Evolutionary conservation across 371 early-diverging fungal species (phyloP).

Genomic region (Mortierella sp.): DNA sequence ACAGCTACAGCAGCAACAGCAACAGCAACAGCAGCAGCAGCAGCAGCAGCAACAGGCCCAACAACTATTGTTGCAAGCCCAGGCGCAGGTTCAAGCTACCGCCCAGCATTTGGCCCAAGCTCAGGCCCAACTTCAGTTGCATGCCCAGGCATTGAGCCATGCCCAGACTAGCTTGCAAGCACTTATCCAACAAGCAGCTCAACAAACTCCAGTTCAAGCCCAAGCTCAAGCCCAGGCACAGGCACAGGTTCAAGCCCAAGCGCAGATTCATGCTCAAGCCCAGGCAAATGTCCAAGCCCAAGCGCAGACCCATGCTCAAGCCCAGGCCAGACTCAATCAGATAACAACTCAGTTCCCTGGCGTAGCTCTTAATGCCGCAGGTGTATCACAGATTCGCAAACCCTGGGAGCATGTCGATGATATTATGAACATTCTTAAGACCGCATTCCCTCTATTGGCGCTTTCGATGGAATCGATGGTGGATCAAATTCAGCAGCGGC

Average conservation of each 20-base stretch:
- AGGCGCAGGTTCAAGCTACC: constrained; percentile 52
- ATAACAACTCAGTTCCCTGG: constrained; percentile 45
- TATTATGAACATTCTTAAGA: constrained; percentile 96
- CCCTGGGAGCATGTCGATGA: constrained; percentile 93
- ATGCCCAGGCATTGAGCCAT: constrained; percentile 45
- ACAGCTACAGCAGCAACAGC: constrained; percentile 26
- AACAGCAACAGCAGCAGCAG: constrained; percentile 32
- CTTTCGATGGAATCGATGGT: constrained; percentile 98
- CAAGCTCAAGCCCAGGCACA: constrained; percentile 56
- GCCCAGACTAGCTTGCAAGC: constrained; percentile 54
- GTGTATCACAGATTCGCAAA: constrained; percentile 52
- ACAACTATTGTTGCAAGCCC: constrained; percentile 41
- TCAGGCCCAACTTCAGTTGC: constrained; percentile 40
- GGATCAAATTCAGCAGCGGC: constrained; percentile 92
- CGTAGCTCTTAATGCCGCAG: constrained; percentile 28
- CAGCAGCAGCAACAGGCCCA: constrained; percentile 34
- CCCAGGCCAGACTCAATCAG: constrained; percentile 38
- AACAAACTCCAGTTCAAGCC: constrained; percentile 48
- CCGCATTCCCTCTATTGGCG: constrained; percentile 93
- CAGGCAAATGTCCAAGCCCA: constrained; percentile 54
- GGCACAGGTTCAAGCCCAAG: constrained; percentile 58
- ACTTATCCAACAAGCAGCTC: constrained; percentile 34
- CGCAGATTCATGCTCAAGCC: constrained; percentile 50
- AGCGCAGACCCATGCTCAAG: constrained; percentile 41
- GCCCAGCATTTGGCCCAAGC: constrained; percentile 42